Evolutionary conservation across 2,329 filamentous ascomycete species (phyloP).

Genomic region (Pseudophaeomoniella oleicola): DNA sequence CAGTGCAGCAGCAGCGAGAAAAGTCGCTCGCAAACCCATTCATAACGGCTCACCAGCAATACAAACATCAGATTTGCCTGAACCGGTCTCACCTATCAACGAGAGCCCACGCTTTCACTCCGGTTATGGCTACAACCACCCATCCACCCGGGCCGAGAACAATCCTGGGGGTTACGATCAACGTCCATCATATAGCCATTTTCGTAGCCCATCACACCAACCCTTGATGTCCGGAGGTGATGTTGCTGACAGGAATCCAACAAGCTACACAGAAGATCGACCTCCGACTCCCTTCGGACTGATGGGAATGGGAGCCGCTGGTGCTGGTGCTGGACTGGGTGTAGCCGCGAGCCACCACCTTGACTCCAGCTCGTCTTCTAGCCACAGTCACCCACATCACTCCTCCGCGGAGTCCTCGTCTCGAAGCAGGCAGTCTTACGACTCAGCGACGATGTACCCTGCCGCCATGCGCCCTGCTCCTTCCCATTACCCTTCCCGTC

Average conservation of each 20-base stretch:
- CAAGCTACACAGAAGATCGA: constrained; percentile 1
- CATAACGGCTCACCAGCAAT: background rate
- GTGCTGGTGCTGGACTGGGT: background rate
- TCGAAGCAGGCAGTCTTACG: background rate
- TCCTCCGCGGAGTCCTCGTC: background rate
- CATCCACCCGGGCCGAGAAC: background rate
- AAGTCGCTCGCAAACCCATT: background rate
- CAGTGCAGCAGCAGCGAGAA: constrained; percentile 4
- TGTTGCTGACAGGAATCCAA: background rate
- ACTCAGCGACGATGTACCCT: background rate
- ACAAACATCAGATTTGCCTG: background rate
- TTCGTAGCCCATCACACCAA: background rate
- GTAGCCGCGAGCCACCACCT: background rate
- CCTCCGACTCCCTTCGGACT: constrained; percentile 1
- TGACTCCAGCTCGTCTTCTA: background rate
- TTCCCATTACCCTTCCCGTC: background rate
- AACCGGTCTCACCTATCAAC: background rate
- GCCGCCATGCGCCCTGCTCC: background rate
- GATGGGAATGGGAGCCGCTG: background rate
- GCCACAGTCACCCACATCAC: too few species aligned
- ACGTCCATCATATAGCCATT: background rate
- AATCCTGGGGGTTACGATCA: background rate
- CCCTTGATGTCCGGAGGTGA: background rate
- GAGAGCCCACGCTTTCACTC: background rate
- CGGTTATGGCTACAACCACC: background rate